Base-by-base conservation (phyloP, 495 filamentous ascomycete genomes). In the Penicillium paradoxum region DNA sequence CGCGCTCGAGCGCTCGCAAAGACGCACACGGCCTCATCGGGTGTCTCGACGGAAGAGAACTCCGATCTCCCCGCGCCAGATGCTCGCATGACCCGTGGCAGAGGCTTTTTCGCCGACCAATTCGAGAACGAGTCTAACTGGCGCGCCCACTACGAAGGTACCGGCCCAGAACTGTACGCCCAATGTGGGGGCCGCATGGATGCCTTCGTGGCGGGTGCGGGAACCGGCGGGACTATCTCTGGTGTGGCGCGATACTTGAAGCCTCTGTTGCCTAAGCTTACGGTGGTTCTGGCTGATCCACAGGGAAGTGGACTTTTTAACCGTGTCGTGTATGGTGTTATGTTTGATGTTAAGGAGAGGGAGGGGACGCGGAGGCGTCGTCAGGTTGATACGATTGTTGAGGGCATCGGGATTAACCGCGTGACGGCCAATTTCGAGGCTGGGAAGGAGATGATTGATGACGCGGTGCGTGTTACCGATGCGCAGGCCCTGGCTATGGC, bases 341-440 rank as follows among this genome's bases (percentile, higher is more conserved):
- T 99, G 91, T 99, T 96, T 67, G 85, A 91, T 59, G 25, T 76
- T 10, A 91, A 83, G 49, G 93, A 99, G 69, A 78, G 78, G 42
- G 93, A 99, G 71, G 93, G 93, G 0, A 97, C 93, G 13, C 76
- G 93, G 40, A 74, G 93, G 29, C 75, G 93, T 54, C 83, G 85
- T 53, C 93, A 99, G 73, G 88, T 99, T 34, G 93, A 99, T 73
- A 91, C 88, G 4, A 89, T 99, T 53, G 89, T 99, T 6, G 93
- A 99, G 67, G 93, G 93, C 0, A 91, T 99, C 60, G 93, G 93
- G 0, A 88, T 97, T 59, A 99, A 95, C 63, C 80, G 93, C 2
- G 75, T 96, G 11, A 97, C 93, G 14, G 83, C 82, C 38, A 99
- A 97, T 59, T 91, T 97, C 55, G 89, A 95, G 63, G 87, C 82